Base-by-base conservation (phyloP, 495 filamentous ascomycete genomes). In the Friedmanniomyces simplex region DNA sequence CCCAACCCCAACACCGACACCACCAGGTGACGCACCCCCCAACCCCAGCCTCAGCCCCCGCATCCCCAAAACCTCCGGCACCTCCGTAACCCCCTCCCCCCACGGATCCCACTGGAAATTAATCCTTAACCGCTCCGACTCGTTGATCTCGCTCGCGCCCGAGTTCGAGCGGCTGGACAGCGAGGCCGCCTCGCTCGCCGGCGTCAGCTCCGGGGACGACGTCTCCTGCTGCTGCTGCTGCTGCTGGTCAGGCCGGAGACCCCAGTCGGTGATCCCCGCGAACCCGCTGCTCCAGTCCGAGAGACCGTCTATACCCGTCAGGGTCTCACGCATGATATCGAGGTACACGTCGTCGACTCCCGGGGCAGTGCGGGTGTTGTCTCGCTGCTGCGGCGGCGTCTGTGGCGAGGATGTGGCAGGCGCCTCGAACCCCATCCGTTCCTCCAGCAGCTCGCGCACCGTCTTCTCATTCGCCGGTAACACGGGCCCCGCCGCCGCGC, bases 91-190 rank as follows among this genome's bases (percentile, higher is more conserved):
- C 12, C 60, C 60, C 41, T 52, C 49, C 1, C 56, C 60, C 8
- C 24, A 55, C 24, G 55, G 25, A 55, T 63, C 60, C 55, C 56
- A 63, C 45, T 51, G 8, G 13, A 63, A 30, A 30, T 54, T 55
- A 11, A 63, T 55, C 14, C 39, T 10, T 30, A 63, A 25, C 14
- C 50, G 2, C 30, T 58, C 60, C 1, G 21, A 11, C 43, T 55
- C 22, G 4, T 4, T 26, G 45, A 63, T 26, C n/a, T 63, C 60
- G 46, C 60, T 63, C 2, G 20, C 30, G n/a, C n/a, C n/a, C n/a
- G n/a, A n/a, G n/a, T n/a, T n/a, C 28, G 4, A 16, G 8, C 25
- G 25, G 25, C 48, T 55, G 45, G 36, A 26, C 16, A 49, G 45
- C 3, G 39, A 43, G 3, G 5, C 37, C 41, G 37, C 55, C 26